Percentiles rank a stretch among this genome's conserved stretches.
Evolutionary conservation across 768 basidiomycete genomes (phyloP).

Genomic region (Phlebiopsis gigantea): DNA sequence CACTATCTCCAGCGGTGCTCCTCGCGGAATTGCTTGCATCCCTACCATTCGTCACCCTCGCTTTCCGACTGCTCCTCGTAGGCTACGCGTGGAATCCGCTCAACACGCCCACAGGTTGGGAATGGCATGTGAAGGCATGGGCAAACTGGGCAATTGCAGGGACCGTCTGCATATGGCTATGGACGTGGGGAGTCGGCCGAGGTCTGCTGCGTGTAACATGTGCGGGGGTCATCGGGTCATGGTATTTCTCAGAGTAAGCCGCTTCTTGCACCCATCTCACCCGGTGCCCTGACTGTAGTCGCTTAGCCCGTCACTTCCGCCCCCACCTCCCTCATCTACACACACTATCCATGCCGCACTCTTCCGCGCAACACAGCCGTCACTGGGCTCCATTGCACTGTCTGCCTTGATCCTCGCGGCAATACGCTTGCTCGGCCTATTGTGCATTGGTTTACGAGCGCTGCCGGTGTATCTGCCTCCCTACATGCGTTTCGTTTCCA

Average conservation of each 20-base stretch:
- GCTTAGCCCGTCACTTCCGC: slow-evolving; percentile 24
- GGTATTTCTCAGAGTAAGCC: slow-evolving; percentile 76
- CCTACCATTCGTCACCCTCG: slow-evolving; percentile 74
- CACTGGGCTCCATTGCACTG: slow-evolving; percentile 73
- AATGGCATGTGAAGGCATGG: slow-evolving; percentile 56
- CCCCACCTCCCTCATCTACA: slow-evolving; percentile 48
- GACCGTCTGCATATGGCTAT: slow-evolving; percentile 53
- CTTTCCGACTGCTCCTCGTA: slow-evolving; percentile 71
- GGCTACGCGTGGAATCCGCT: slow-evolving; percentile 50
- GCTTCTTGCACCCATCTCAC: neutral
- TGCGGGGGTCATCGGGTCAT: slow-evolving; percentile 82
- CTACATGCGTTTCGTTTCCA: slow-evolving; percentile 35
- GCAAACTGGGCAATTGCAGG: slow-evolving; percentile 70
- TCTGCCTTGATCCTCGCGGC: slow-evolving; percentile 72
- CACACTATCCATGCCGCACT: slow-evolving; percentile 75
- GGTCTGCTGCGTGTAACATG: slow-evolving; percentile 72
- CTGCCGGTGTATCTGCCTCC: slow-evolving; percentile 51
- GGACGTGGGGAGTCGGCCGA: slow-evolving; percentile 75
- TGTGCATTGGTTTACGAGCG: slow-evolving; percentile 46
- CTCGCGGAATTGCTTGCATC: slow-evolving; percentile 60
- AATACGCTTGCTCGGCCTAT: slow-evolving; percentile 52
- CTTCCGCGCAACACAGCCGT: slow-evolving; percentile 74
- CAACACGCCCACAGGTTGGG: slow-evolving; percentile 40
- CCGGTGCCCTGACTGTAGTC: slow-evolving; percentile 1
- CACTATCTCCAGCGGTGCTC: slow-evolving; percentile 69